Evolutionary conservation across 352 stramenopile species (phyloP).

Genomic region (Phytophthora megakarya): DNA sequence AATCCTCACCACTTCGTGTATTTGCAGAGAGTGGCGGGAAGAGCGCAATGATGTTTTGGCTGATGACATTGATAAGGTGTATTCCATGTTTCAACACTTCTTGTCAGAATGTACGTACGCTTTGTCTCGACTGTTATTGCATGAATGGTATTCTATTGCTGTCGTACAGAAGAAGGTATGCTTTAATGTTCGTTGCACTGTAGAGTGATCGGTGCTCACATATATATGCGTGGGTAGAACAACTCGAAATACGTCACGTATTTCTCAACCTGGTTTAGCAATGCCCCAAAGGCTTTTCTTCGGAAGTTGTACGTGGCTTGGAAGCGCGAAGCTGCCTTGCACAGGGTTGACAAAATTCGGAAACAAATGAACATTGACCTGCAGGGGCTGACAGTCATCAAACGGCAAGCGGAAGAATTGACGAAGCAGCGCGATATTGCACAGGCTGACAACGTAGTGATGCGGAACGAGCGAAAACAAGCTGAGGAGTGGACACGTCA

Average conservation of each 20-base stretch:
- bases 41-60: slow-evolving; percentile 62
- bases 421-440: slow-evolving; percentile 49
- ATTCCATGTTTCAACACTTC: slow-evolving; percentile 57
- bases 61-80: slow-evolving; percentile 61
- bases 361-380: slow-evolving; percentile 44
- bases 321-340: slow-evolving; percentile 43
- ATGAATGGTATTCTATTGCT: slow-evolving; percentile 67
- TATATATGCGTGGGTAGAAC: slow-evolving; percentile 37
- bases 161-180: slow-evolving; percentile 72
- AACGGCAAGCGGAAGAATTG: slow-evolving; percentile 64
- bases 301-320: slow-evolving; percentile 60
- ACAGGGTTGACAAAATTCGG: slow-evolving; percentile 41
- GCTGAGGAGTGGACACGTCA: slow-evolving; percentile 53
- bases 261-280: slow-evolving; percentile 74
- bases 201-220: not conserved
- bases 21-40: slow-evolving; percentile 37
- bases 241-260: slow-evolving; percentile 75
- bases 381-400: slow-evolving; percentile 39
- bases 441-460: slow-evolving; percentile 55
- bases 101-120: slow-evolving; percentile 52
- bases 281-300: slow-evolving; percentile 54
- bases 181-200: not conserved
- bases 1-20: not conserved
- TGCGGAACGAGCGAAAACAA: slow-evolving; percentile 67
- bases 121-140: slow-evolving; percentile 58